Evolutionary conservation across 768 basidiomycete genomes (phyloP).

Genomic region (Aureoboletus auriporus): DNA sequence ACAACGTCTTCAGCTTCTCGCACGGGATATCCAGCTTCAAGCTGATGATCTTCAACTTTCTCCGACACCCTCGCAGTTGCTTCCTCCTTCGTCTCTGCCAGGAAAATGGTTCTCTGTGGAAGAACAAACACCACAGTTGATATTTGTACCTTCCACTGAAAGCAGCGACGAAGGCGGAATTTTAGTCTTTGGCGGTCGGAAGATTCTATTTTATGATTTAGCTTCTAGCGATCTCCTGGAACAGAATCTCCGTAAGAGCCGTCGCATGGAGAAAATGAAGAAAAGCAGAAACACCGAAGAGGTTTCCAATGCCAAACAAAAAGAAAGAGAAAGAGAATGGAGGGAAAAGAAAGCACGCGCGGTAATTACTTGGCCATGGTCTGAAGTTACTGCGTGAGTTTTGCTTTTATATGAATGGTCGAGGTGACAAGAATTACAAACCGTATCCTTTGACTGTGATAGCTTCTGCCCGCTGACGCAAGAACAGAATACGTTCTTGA

Average conservation of each 20-base stretch:
- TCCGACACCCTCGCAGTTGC: conserved; percentile 41
- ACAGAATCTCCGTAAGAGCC: conserved; percentile 53
- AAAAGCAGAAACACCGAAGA: conserved; percentile 41
- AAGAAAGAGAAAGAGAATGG: conserved; percentile 53
- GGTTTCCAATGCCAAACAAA: conserved; percentile 44
- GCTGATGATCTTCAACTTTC: conserved; percentile 44
- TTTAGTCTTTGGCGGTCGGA: conserved; percentile 64
- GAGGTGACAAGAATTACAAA: not conserved
- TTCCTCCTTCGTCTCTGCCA: conserved; percentile 53
- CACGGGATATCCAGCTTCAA: conserved; percentile 45
- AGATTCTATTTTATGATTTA: conserved; percentile 60
- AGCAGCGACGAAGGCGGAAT: conserved; percentile 54
- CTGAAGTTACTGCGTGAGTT: conserved; percentile 63
- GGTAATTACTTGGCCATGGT: conserved; percentile 72
- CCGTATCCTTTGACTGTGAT: conserved; percentile 1
- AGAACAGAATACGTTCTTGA: conserved; percentile 45
- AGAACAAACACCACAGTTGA: conserved; percentile 38
- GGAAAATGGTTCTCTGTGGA: conserved; percentile 39
- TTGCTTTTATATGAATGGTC: not conserved
- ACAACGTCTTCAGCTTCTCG: conserved; percentile 57
- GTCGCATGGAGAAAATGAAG: conserved; percentile 49
- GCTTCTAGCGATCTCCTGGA: conserved; percentile 43
- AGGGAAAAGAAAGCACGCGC: conserved; percentile 53
- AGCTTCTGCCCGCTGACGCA: conserved; percentile 54
- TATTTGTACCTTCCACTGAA: conserved; percentile 30